Conservation (phyloP, 768 basidiomycete genomes). For the Galerina sulciceps region DNA sequence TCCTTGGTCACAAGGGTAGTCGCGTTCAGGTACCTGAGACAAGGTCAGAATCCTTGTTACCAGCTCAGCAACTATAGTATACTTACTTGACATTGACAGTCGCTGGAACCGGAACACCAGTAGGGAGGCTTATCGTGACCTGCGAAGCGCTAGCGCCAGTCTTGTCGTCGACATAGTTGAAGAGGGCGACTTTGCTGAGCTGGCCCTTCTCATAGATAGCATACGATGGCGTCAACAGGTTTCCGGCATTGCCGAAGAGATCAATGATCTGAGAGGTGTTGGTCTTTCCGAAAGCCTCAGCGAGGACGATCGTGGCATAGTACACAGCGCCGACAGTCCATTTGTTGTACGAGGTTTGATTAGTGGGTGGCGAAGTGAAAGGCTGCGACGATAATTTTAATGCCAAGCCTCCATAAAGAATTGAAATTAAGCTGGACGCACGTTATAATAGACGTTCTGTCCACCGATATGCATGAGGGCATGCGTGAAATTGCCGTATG, state of each 20-base stretch:
- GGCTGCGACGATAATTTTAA: slow-evolving; percentile 44
- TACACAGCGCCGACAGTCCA: slow-evolving; percentile 80
- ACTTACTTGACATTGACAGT: slow-evolving; percentile 58
- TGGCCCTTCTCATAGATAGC: slow-evolving; percentile 75
- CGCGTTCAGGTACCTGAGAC: slow-evolving; percentile 57
- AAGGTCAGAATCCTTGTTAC: not conserved
- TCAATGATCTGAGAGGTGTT: slow-evolving; percentile 72
- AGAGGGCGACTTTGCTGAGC: slow-evolving; percentile 64
- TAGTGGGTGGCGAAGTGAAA: slow-evolving; percentile 61
- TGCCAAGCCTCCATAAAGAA: slow-evolving; percentile 19
- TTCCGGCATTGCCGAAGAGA: slow-evolving; percentile 54
- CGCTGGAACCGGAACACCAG: slow-evolving; percentile 48
- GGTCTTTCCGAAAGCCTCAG: slow-evolving; percentile 72
- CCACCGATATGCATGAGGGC: slow-evolving; percentile 67
- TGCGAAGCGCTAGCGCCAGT: slow-evolving; percentile 50
- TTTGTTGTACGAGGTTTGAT: slow-evolving; percentile 58
- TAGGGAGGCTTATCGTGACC: slow-evolving; percentile 54
- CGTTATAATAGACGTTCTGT: slow-evolving; percentile 71
- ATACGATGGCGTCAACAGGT: slow-evolving; percentile 65
- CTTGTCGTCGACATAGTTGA: slow-evolving; percentile 74
- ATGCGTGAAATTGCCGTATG: slow-evolving; percentile 58
- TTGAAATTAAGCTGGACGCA: slow-evolving; percentile 30
- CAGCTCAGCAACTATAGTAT: not conserved
- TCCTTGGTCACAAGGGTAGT: slow-evolving; percentile 59
- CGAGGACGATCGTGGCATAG: slow-evolving; percentile 72